These are phyloP conservation scores for Populus pruinosa DNA, from an alignment of 345 rosid species.

Conservation along the genomic window DNA sequence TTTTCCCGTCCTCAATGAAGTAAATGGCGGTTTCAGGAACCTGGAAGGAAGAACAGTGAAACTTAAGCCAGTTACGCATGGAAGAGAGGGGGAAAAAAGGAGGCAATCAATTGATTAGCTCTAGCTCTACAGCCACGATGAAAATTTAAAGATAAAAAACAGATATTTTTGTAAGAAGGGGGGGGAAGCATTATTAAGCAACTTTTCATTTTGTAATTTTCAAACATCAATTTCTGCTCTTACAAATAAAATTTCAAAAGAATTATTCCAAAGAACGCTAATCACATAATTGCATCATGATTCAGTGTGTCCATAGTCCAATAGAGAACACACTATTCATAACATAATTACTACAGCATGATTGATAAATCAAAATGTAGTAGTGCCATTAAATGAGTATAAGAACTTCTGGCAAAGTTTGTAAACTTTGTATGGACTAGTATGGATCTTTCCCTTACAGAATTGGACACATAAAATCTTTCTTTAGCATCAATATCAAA, in stretches of 20 bases:
- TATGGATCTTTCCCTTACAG: background rate
- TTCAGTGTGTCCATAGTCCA: background rate
- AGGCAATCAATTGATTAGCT: no score
- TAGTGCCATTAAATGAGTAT: background rate
- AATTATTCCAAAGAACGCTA: background rate
- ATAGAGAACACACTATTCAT: background rate
- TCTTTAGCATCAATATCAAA: background rate
- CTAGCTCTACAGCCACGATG: no score
- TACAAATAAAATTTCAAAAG: background rate
- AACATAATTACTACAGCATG: background rate
- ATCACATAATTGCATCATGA: background rate
- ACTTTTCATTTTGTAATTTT: background rate
- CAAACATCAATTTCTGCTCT: background rate
- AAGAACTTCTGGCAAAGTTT: background rate
- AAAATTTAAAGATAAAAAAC: no score
- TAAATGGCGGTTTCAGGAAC: conserved; percentile 81
- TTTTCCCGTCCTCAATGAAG: conserved; percentile 89
- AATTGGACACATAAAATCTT: background rate
- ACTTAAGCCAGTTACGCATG: background rate
- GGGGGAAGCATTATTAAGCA: background rate
- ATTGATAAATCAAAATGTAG: background rate
- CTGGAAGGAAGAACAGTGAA: conserved; percentile 27
- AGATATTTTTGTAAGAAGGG: no score
- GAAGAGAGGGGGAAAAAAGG: background rate
- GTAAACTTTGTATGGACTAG: background rate